These are phyloP conservation scores for Penicillium taxi DNA, from an alignment of 495 filamentous ascomycete genomes.

Conservation along the genomic window DNA sequence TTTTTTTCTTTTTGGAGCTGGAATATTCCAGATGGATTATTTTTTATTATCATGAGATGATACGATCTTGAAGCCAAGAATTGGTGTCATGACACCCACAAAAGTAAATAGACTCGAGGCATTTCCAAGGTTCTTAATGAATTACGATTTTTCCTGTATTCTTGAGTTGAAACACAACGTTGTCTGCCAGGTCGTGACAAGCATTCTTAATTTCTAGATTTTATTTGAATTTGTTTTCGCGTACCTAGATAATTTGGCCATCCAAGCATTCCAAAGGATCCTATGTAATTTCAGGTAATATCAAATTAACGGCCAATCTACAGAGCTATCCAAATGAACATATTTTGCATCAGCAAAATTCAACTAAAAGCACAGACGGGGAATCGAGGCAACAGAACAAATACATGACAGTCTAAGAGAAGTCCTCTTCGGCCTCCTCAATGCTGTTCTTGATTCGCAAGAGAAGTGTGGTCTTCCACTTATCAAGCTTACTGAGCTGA, in stretches of 20 bases:
- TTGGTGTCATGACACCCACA: conserved; percentile 18
- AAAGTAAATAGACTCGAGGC: conserved; percentile 28
- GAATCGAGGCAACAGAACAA: conserved; percentile 19
- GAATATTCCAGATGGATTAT: conserved; percentile 21
- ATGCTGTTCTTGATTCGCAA: conserved; percentile 75
- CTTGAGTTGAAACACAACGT: not conserved
- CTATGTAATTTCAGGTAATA: no score
- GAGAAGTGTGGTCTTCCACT: conserved; percentile 89
- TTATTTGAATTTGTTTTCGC: no score
- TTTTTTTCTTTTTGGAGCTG: conserved; percentile 2
- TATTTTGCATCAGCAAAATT: conserved; percentile 5
- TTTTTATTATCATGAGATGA: conserved; percentile 27
- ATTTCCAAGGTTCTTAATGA: conserved; percentile 34
- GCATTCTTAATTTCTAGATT: no score
- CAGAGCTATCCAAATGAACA: no score
- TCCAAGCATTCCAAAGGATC: no score
- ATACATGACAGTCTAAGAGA: conserved; percentile 44
- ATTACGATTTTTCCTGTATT: conserved; percentile 22
- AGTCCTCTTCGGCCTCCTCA: conserved; percentile 67
- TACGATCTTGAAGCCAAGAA: conserved; percentile 11
- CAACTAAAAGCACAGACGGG: conserved; percentile 18
- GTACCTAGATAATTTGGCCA: no score
- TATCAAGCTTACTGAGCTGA: conserved; percentile 83
- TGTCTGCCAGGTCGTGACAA: no score
- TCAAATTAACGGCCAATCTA: no score